Evolutionary conservation across 169 alveolate genomes (phyloP).

Genomic region (Eimeria acervulina): DNA sequence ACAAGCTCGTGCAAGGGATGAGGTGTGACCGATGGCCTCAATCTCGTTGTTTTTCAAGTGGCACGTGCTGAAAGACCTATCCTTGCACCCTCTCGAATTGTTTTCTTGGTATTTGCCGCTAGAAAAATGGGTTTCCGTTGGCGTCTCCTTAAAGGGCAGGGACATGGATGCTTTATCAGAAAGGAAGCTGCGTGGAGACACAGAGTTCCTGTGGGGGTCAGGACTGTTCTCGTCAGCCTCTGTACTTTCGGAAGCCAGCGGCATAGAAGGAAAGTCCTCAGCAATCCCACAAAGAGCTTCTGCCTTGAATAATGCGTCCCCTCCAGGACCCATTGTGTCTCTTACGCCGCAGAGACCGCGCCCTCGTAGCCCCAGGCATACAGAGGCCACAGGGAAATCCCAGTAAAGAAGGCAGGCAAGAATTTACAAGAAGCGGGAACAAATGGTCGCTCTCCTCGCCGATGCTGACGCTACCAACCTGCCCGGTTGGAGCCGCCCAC

Average conservation of each 20-base stretch:
- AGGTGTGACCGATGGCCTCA: background rate
- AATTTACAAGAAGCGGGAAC: background rate
- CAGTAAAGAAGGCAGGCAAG: background rate
- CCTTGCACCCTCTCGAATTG: background rate
- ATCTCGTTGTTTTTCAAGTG: background rate
- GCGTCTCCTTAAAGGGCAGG: constrained; percentile 9
- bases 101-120: background rate
- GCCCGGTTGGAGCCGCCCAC: background rate
- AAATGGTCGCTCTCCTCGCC: background rate
- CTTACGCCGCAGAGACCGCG: background rate
- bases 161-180: constrained; percentile 44
- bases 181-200: constrained; percentile 7
- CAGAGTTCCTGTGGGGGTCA: constrained; percentile 27
- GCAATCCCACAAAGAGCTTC: constrained; percentile 65
- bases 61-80: background rate
- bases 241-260: constrained; percentile 59
- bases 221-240: constrained; percentile 76
- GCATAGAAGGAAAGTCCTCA: constrained; percentile 33
- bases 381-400: background rate
- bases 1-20: background rate
- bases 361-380: background rate
- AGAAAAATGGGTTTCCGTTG: background rate
- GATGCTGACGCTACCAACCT: background rate
- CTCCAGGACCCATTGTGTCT: constrained; percentile 62
- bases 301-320: constrained; percentile 2